Evolutionary conservation across 768 basidiomycete species (phyloP).

Genomic region (Melanogaster broomeanus): DNA sequence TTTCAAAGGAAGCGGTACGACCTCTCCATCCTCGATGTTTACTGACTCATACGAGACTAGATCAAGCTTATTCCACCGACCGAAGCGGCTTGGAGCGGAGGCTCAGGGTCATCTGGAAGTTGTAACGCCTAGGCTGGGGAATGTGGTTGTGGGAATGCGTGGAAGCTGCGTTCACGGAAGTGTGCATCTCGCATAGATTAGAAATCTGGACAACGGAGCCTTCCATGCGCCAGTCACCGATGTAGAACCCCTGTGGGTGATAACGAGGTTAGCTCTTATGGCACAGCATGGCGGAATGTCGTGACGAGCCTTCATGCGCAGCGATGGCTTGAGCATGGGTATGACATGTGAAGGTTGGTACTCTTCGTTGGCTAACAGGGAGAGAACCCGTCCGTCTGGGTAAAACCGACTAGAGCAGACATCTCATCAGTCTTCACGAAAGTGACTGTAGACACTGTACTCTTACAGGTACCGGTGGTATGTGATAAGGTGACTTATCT

Average conservation of each 20-base stretch:
- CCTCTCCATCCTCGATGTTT: constrained; percentile 74
- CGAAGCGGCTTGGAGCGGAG: constrained; percentile 73
- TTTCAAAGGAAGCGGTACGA: constrained; percentile 67
- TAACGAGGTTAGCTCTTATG: constrained; percentile 1
- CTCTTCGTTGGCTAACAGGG: constrained; percentile 83
- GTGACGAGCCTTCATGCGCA: constrained; percentile 70
- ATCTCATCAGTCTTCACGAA: constrained; percentile 8
- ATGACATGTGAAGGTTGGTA: constrained; percentile 69
- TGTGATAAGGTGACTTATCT: constrained; percentile 86
- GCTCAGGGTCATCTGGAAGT: constrained; percentile 72
- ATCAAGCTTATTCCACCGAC: constrained; percentile 83
- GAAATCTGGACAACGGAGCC: constrained; percentile 61
- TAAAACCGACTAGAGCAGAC: constrained; percentile 69
- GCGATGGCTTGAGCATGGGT: constrained; percentile 69
- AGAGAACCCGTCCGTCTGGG: constrained; percentile 83
- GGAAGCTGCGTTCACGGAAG: constrained; percentile 2
- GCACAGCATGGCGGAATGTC: background rate
- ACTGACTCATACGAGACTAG: constrained; percentile 75
- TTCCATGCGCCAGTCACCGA: constrained; percentile 72
- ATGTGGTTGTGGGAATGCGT: constrained; percentile 5
- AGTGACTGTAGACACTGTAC: constrained; percentile 21
- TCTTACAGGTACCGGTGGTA: constrained; percentile 91
- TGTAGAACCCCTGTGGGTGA: constrained; percentile 59
- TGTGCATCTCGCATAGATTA: constrained; percentile 57
- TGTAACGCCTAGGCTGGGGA: constrained; percentile 46